A percentile compares a stretch with the other conserved stretches of the same genome.
Evolutionary conservation across 1,284 basidiomycete genomes (phyloP).

Genomic region (Puccinia triticina): DNA sequence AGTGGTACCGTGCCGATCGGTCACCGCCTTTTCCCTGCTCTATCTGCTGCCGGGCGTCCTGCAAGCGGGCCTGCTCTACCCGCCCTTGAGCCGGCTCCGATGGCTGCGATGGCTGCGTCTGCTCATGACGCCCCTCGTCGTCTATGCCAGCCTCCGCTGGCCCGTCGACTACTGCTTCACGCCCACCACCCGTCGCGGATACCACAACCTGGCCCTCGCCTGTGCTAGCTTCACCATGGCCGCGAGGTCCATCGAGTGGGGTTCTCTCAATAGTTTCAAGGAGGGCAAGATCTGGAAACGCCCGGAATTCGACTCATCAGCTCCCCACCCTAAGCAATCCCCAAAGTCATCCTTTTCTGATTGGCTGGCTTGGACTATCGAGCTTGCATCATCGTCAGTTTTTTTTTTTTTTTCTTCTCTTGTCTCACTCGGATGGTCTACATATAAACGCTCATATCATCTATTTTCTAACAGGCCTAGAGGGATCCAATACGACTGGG

Average conservation of each 20-base stretch:
- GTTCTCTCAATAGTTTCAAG: background rate
- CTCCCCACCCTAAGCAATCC: background rate
- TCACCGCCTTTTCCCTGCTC: background rate
- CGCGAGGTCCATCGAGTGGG: slow-evolving; percentile 28
- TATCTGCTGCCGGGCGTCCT: background rate
- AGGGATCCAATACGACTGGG: slow-evolving; percentile 42
- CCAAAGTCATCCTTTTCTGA: background rate
- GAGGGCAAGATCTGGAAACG: slow-evolving; percentile 11
- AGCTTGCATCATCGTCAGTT: slow-evolving; percentile 31
- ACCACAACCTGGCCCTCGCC: background rate
- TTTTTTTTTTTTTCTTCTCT: too few relatives aligned
- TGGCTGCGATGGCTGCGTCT: background rate
- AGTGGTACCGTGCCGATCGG: background rate
- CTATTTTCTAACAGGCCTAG: slow-evolving; percentile 1
- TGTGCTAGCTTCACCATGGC: background rate
- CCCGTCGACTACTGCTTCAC: slow-evolving; percentile 29
- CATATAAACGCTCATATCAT: background rate
- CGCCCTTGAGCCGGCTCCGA: background rate
- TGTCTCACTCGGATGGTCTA: too few relatives aligned
- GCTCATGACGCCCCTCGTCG: background rate
- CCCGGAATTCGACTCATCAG: background rate
- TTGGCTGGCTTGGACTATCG: slow-evolving; percentile 36
- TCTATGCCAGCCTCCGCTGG: slow-evolving; percentile 2
- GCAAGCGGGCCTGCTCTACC: slow-evolving; percentile 25
- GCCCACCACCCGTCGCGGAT: background rate